Base-by-base conservation (phyloP, 768 basidiomycete species). In the Ramaria sp. region DNA sequence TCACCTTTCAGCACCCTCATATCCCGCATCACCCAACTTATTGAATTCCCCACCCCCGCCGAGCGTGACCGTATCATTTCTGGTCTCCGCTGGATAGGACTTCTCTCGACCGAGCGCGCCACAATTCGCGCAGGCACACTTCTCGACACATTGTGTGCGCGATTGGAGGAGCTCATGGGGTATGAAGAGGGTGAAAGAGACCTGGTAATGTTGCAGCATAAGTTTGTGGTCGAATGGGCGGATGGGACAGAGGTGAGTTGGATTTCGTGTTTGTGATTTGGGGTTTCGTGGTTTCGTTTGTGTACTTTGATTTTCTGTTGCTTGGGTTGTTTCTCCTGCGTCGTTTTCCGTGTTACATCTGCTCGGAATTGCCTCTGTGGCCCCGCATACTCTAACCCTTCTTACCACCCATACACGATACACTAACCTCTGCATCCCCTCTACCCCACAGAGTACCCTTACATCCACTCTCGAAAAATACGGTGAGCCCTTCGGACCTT, bases 201-300 rank as follows among this genome's bases (percentile, higher is more conserved):
- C 70, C 81, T 98, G 59, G 90, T 99, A 59, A 91, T 98, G 84
- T 82, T 99, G 54, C 95, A 97, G 73, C 95, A 99, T 80, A 95
- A 94, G 75, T 98, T 99, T 68, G 73, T 91, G 63, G 84, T 98
- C 38, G 84, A 93, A 67, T 88, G 87, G 80, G 76, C 79, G 34
- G 91, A 97, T 65, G 93, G 95, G 48, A 78, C 72, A 49, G 73
- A 79, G 72, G 86, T 84, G 59, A 52, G 78, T 63, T 47, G 37
- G 27, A 27, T 27, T 27, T 27, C 27, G 27, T 27, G 27, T n/a
- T 46, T 27, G 24, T 2, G 24, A 20, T n/a, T 20, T 2, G 45
- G 4, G 7, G 24, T 7, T 46, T 11, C 45, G 19, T 19, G 9
- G 3, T 3, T 20, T 46, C 24, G 9, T 46, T 27, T 27, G 5